Base-by-base conservation (phyloP, 108 stramenopile species). In the Discostella pseudostelligera region DNA sequence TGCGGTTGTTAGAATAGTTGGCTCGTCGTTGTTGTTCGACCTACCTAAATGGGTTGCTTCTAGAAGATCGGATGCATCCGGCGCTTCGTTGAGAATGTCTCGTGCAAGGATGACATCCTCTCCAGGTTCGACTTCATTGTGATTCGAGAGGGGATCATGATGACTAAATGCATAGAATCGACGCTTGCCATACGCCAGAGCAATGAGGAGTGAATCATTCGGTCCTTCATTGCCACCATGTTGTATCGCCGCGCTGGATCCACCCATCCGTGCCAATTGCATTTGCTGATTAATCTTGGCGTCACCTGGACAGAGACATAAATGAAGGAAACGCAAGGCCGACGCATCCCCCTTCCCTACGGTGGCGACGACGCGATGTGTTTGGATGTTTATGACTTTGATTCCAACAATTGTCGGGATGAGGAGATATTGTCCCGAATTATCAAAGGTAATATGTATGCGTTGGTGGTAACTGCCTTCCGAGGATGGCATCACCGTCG, bases 1-100 rank as follows among this genome's bases (percentile, higher is more conserved):
- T 21, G 80, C 75, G n/a, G 67, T 75, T 29, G 63, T 59, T n/a
- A 79, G 25, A 13, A 42, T 46, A 19, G 35, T 28, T 11, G 65
- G 44, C 9, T 56, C 43, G 10, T 37, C 54, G 73, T 66, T 84
- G 42, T 57, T 79, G 56, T 53, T 48, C 10, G 67, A 45, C 1
- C 59, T 62, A 16, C 59, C 65, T 14, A 63, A 66, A 36, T 80
- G 64, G 50, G 78, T 72, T 4, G 65, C 76, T 19, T 68, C 75
- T 8, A 74, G 29, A 10, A 83, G 69, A 65, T 93, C 96, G 26
- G 96, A 93, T 11, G 88, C 90, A 39, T 87, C 87, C 20, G 96
- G 96, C 8, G 89, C 80, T 72, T 98, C 97, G 66, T 98, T 99
- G 72, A 97, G 83, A 25, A 96, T 79, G 71, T 99, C 98, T 39